These are phyloP conservation scores for Blakeslea trispora DNA, from an alignment of 371 early-diverging fungal genomes.

Conservation along the genomic window DNA sequence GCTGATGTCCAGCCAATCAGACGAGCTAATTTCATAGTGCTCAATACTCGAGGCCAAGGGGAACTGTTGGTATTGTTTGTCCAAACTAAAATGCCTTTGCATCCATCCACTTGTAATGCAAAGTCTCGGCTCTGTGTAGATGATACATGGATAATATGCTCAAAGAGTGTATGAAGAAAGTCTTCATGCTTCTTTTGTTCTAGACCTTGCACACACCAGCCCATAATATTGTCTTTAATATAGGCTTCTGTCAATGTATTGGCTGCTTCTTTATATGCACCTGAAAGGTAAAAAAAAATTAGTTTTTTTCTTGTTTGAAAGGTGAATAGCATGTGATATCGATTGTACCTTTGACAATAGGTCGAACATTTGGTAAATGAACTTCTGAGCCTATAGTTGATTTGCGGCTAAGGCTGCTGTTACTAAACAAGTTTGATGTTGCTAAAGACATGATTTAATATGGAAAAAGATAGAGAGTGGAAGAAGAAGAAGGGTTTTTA, in stretches of 20 bases:
- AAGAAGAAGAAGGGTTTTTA: no score
- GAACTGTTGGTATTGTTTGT: conserved; percentile 31
- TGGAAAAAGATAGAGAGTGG: no score
- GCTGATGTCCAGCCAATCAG: conserved; percentile 41
- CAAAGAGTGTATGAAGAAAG: conserved; percentile 38
- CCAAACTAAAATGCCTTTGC: conserved; percentile 50
- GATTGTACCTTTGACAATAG: conserved; percentile 46
- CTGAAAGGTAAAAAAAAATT: conserved; percentile 13
- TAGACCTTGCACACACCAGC: conserved; percentile 34
- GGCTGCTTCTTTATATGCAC: conserved; percentile 51
- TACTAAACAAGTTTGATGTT: neutral
- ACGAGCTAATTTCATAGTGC: conserved; percentile 34
- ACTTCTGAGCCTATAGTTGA: conserved; percentile 38
- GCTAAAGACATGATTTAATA: conserved; percentile 15
- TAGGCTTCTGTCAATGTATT: conserved; percentile 46
- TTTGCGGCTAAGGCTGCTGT: conserved; percentile 37
- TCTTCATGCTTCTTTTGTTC: conserved; percentile 28
- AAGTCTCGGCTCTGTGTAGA: conserved; percentile 42
- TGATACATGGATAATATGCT: conserved; percentile 34
- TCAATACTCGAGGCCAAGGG: conserved; percentile 34
- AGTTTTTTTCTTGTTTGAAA: no score
- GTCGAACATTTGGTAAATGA: conserved; percentile 37
- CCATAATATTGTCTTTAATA: conserved; percentile 24
- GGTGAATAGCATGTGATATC: no score
- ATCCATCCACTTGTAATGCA: conserved; percentile 49